Base-by-base conservation (phyloP, 257 asterid genomes). In the Voacanga thouarsii region DNA sequence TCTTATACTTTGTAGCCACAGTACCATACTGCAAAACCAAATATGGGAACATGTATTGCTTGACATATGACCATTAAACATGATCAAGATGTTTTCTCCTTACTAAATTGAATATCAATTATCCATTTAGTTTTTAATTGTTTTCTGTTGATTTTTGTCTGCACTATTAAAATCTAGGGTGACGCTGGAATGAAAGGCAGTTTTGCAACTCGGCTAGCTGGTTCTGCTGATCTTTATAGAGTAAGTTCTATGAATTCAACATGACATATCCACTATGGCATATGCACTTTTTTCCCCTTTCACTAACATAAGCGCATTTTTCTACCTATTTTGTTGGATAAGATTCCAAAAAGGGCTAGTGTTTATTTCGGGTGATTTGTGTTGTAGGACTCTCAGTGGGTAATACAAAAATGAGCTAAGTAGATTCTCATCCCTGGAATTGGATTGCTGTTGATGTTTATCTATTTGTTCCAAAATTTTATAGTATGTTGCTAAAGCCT, bases 221-320 rank as follows among this genome's bases (percentile, higher is more conserved):
- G 98, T 78, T 93, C 98, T 74, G 97, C 98, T 60, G 99, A 95
- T 82, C 93, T 95, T 61, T 95, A 88, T 87, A 88, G 69, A 71
- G 98, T 94, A 87, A 88, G 92, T 78, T 12, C 75, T 65, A 39
- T 33, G 70, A 68, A 41, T 78, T 57, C 75, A 47, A 56, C 1
- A 47, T 74, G 66, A 16, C 44, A 21, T 45, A 44, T 57, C 33
- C 19, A 43, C 65, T 69, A 12, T 43, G 23, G 75, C 16, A 44
- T 18, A 18, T 55, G 37, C 64, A 77, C 60, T 19, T 57, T 57
- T 55, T 65, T 53, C 23, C 10, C 47, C 44, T 1, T 65, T 37
- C 71, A 12, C 5, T 5, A 33, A 3, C 26, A 37, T 37, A 33
- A 14, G 23, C 37, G 4, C 44, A 33, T 30, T 65, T 65, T 64